Evolutionary conservation across 2,329 filamentous ascomycete genomes (phyloP), one percentile per base, ranked within the genome.

Genomic region (Ophiobolus disseminans): DNA sequence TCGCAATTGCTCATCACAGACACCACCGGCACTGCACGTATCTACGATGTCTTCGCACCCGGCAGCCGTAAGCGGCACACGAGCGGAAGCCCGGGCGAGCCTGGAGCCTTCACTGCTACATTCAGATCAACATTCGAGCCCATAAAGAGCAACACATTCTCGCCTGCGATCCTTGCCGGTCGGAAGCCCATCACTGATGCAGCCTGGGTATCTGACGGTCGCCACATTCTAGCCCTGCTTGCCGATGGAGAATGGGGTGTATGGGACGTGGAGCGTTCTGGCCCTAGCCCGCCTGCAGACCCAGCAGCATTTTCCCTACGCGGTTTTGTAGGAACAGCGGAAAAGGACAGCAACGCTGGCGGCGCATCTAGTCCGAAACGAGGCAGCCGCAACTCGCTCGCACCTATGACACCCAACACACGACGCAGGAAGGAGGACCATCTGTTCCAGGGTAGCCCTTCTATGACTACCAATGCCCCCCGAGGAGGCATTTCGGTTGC

Each of bases 1-100:
- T 78, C 80, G 0, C 78, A 80, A 35, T 65, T 86, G 9, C 73
- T 87, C 7, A 72, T 86, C 5, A 75, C 78, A 1, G 82, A 85
- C 46, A 65, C 75, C 1, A 76, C 73, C n/a, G 83, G 84, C 5
- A 76, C 74, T 32, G 80, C 83, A 21, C 82, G 83, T 43, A 73
- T 86, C 11, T 84, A 83, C 59, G 80, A 84, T 43, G 80, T 79
- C 20, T 77, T 83, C 23, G 73, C 78, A 13, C 63, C 60, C 13
- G 44, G 58, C 2, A 55, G 38, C 23, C 61, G 52, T 36, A 68
- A 60, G 32, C 65, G 61, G 26, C 59, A 50, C 21, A 28, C 53
- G 42, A 56, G 48, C 26, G 51, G 56, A 13, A 28, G 38, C 25
- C 50, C 50, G 5, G 37, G 46, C 5, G 62, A 71, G 13, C 17